phyloP scores from a whole-genome alignment of 805 yeast genomes.

The Ogataea nakhonphanomensis region DNA sequence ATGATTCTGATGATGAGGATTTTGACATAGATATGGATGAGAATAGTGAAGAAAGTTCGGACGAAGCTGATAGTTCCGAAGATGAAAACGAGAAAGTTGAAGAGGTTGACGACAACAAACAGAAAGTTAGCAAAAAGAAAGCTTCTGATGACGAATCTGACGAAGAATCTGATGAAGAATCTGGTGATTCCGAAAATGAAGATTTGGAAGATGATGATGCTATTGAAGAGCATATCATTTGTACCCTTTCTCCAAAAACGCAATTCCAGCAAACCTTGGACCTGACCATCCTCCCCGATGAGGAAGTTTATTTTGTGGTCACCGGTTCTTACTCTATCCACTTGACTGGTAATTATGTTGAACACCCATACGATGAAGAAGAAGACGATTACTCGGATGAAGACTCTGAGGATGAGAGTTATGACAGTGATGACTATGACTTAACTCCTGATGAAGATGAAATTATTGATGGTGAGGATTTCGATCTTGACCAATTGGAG shows the following conservation, averaged over 20 bases:
- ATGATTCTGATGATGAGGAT: slow-evolving; percentile 41
- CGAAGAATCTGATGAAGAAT: slow-evolving; percentile 39
- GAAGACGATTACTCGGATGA: slow-evolving; percentile 47
- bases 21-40: slow-evolving; percentile 32
- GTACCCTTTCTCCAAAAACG: slow-evolving; percentile 84
- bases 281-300: slow-evolving; percentile 86
- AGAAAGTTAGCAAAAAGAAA: slow-evolving; percentile 32
- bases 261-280: slow-evolving; percentile 90
- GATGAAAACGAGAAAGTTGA: slow-evolving; percentile 14
- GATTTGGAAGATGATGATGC: slow-evolving; percentile 67
- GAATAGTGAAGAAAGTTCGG: slow-evolving; percentile 33
- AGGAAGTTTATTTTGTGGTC: slow-evolving; percentile 90
- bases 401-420: slow-evolving; percentile 44
- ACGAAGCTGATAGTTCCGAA: slow-evolving; percentile 30
- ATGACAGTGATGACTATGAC: slow-evolving; percentile 54
- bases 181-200: slow-evolving; percentile 50
- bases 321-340: slow-evolving; percentile 95
- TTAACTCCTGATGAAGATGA: slow-evolving; percentile 79
- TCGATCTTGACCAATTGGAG: slow-evolving; percentile 60
- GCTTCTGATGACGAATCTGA: slow-evolving; percentile 25
- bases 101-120: slow-evolving; percentile 25
- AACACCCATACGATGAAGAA: slow-evolving; percentile 85
- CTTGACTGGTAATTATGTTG: slow-evolving; percentile 91
- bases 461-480: slow-evolving; percentile 46
- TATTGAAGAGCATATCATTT: slow-evolving; percentile 77